Evolutionary conservation across 2,329 filamentous ascomycete species (phyloP).

Genomic region (Beauveria sp.): DNA sequence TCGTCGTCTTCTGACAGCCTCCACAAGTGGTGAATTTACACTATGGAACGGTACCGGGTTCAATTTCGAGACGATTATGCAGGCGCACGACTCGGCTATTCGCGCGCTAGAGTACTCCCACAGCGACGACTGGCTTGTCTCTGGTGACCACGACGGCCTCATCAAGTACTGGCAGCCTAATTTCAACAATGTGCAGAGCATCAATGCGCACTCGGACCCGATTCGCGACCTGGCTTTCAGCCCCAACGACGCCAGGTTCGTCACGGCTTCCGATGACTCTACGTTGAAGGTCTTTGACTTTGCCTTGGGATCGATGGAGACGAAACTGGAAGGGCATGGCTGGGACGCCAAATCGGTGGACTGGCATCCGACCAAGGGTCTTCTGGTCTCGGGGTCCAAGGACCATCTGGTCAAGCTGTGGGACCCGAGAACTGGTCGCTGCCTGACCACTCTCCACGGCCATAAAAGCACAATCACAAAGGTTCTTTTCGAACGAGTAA

Average conservation of each 20-base stretch:
- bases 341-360: conserved; percentile 98
- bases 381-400: conserved; percentile 93
- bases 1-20: conserved; percentile 81
- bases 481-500: conserved; percentile 79
- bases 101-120: conserved; percentile 82
- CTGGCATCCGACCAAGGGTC: conserved; percentile 92
- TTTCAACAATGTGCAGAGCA: conserved; percentile 96
- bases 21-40: conserved; percentile 95
- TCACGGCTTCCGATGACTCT: conserved; percentile 91
- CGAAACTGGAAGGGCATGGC: conserved; percentile 81
- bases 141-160: conserved; percentile 87
- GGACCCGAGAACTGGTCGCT: conserved; percentile 89
- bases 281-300: conserved; percentile 96
- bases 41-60: conserved; percentile 98
- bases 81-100: conserved; percentile 86
- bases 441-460: conserved; percentile 86
- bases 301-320: conserved; percentile 74
- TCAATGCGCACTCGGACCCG: conserved; percentile 83
- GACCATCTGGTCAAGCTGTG: conserved; percentile 96
- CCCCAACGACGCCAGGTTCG: conserved; percentile 90
- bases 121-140: conserved; percentile 94
- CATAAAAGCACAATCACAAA: conserved; percentile 98
- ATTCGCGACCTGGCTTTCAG: conserved; percentile 89
- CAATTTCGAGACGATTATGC: conserved; percentile 99
- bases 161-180: conserved; percentile 99